Conservation (phyloP, 2,329 filamentous ascomycete species). For the Cercospora sp. region DNA sequence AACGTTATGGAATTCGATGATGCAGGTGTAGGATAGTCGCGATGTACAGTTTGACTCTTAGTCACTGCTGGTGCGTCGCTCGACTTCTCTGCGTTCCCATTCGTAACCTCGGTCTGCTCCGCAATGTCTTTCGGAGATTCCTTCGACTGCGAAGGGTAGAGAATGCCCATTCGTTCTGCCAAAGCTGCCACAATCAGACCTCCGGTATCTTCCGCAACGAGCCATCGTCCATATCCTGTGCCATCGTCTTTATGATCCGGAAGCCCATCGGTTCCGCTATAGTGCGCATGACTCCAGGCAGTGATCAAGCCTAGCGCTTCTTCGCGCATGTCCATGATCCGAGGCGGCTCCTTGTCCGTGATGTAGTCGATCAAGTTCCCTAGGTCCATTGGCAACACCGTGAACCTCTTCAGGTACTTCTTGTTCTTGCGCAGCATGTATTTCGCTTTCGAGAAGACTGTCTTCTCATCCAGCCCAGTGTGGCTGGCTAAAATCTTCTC, state of each 20-base stretch:
- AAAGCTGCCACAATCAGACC: slow-evolving; percentile 79
- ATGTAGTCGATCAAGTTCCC: slow-evolving; percentile 74
- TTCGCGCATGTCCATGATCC: slow-evolving; percentile 82
- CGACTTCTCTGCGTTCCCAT: slow-evolving; percentile 9
- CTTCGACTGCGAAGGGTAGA: slow-evolving; percentile 49
- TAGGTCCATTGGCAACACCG: slow-evolving; percentile 79
- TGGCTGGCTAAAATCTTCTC: slow-evolving; percentile 91
- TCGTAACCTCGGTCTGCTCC: background rate
- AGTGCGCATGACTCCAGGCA: slow-evolving; percentile 90
- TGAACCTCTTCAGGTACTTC: slow-evolving; percentile 90
- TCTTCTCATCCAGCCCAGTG: slow-evolving; percentile 89
- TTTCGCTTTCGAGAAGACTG: slow-evolving; percentile 87
- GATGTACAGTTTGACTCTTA: slow-evolving; percentile 44
- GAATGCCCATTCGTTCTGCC: slow-evolving; percentile 84
- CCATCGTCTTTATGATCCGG: slow-evolving; percentile 15
- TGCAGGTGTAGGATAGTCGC: slow-evolving; percentile 60
- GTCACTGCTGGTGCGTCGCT: background rate
- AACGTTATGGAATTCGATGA: slow-evolving; percentile 76
- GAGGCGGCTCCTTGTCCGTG: slow-evolving; percentile 74
- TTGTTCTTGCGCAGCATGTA: slow-evolving; percentile 92
- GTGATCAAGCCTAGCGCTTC: slow-evolving; percentile 79
- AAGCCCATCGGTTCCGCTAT: slow-evolving; percentile 50
- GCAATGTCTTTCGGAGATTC: slow-evolving; percentile 25
- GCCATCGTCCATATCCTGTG: slow-evolving; percentile 64
- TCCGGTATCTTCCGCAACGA: slow-evolving; percentile 84